Evolutionary conservation across 345 rosid genomes (phyloP).

Genomic region (Citrus unshiu): DNA sequence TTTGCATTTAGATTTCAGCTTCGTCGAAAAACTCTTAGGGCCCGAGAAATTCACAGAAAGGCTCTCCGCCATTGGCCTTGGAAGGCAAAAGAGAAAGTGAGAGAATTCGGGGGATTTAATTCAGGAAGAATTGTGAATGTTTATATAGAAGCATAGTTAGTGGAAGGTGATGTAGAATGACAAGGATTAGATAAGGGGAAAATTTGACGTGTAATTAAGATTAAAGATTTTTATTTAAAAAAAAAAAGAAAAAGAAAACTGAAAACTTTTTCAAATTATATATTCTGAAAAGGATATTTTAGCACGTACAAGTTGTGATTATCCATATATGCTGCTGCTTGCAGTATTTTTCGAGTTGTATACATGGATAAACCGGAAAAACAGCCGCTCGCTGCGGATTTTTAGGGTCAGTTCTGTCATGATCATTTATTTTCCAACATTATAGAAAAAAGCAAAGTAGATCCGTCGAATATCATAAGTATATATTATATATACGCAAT

Average conservation of each 20-base stretch:
- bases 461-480: no score
- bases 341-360: no score
- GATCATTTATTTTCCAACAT: no score
- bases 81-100: not conserved
- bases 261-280: not conserved
- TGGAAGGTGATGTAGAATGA: not conserved
- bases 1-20: constrained; percentile 49
- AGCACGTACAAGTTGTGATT: not conserved
- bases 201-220: not conserved
- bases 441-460: no score
- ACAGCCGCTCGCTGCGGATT: no score
- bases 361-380: no score
- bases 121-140: not conserved
- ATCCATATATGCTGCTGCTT: no score
- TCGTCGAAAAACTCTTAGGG: constrained; percentile 45
- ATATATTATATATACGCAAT: no score
- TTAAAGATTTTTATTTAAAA: no score
- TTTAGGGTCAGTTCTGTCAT: no score
- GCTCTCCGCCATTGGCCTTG: constrained; percentile 12
- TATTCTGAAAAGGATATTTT: not conserved
- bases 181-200: not conserved
- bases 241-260: no score
- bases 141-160: not conserved
- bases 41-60: constrained; percentile 44
- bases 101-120: not conserved